Evolutionary conservation across 2,329 filamentous ascomycete species (phyloP), one percentile per base, ranked within the genome.

Genomic region (Neofusicoccum sp.): DNA sequence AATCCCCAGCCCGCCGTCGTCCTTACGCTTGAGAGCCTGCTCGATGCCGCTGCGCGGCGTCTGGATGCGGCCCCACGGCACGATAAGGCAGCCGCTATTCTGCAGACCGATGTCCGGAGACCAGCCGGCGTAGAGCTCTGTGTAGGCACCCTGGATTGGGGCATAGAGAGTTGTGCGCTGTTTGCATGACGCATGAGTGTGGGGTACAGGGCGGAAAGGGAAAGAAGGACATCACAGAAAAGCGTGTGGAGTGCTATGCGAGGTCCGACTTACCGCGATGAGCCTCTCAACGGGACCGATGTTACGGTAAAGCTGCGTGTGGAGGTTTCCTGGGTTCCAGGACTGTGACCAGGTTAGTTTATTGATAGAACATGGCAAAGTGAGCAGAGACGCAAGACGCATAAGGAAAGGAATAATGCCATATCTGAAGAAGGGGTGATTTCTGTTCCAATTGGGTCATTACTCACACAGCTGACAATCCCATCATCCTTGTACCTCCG

Each of bases 21-120:
- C 68, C 51, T 70, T 64, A 3, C 67, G 62, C 62, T 71, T 74
- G 2, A 69, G 68, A 7, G 65, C 71, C 14, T 68, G 58, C 8
- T 67, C 63, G 6, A 79, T 26, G 62, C 77, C 76, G 30, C 63
- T 62, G 16, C 73, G 66, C n/a, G 75, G 70, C 28, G 44, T 47
- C 66, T 41, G 74, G 69, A 63, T 65, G 20, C 74, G 65, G 16
- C 80, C 80, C 80, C 80, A 83, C 2, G 80, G 80, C 54, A 79
- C 70, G 41, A 82, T 63, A 47, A 72, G 73, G 3, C 75, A 75
- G 0, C 58, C 58, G 40, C 48, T 54, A 8, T 60, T 45, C 56
- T 75, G 73, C 9, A 49, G 11, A 12, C 11, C 34, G 11, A 62
- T 44, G 3, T 59, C 54, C 14, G 53, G 45, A 24, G 53, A 59